Base-by-base conservation (phyloP, 306 rosid species). In the Hippophae tibetana region DNA sequence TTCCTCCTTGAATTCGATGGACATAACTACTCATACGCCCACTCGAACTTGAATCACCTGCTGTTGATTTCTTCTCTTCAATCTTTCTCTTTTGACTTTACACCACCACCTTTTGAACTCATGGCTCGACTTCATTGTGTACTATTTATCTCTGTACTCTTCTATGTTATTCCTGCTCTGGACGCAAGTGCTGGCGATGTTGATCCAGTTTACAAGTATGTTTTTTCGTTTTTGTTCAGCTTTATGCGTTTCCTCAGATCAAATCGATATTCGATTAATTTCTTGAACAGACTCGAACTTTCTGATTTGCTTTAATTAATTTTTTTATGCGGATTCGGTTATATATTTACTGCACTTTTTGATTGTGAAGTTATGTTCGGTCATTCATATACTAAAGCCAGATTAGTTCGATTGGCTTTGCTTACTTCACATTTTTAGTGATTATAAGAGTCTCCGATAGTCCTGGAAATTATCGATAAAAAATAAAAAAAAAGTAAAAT, bases 151-250 rank as follows among this genome's bases (percentile, higher is more conserved):
- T 42, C 45, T 49, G 61, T 72, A 7, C 61, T 83, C 61, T 69
- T 42, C 53, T 63, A 47, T 64, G 63, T 76, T 57, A 62, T 79
- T 74, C 62, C 52, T 47, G 64, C 61, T 61, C 62, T 80, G 45
- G 40, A 59, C 73, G 95, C 94, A 23, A 71, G 79, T 60, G 72
- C 82, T 50, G 97, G 97, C 10, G 95, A 84, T 54, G 67, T 84
- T 50, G 97, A 90, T 86, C 95, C 86, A 46, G 56, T 84, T 71
- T 90, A 84, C 90, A 75, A 52, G 97, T 84, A 63, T 69, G 57
- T 47, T 42, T 54, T 14, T 55, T 18, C 9, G 46, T 12, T 38
- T 46, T 12, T 45, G 43, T 13, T 67, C 26, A 3, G 7, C 11
- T 47, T 48, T 51, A 45, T 57, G 13, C 3, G 52, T 56, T 56